Evolutionary conservation across 1,139 yeast genomes (phyloP).

Genomic region (Suhomyces chickasaworum): DNA sequence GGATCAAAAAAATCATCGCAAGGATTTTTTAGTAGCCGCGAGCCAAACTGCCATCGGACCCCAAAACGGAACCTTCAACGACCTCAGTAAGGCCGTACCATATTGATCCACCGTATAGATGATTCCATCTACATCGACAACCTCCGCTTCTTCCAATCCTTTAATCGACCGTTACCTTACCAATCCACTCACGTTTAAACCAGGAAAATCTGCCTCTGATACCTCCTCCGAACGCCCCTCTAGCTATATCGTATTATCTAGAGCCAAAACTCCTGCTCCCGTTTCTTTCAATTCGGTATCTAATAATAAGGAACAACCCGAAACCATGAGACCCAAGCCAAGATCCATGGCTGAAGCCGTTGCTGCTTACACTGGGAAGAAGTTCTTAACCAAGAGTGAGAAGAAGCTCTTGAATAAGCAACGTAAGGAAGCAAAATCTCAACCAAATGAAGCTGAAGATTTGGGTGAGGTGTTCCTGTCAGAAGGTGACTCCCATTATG

Average conservation of each 20-base stretch:
- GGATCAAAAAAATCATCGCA: conserved; percentile 9
- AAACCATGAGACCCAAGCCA: conserved; percentile 33
- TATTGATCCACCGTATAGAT: conserved; percentile 5
- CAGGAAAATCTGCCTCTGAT: conserved; percentile 48
- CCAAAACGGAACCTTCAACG: conserved; percentile 1
- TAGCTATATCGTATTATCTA: conserved; percentile 43
- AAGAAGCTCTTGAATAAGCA: conserved; percentile 32
- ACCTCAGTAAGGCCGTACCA: not conserved
- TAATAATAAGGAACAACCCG: conserved; percentile 1
- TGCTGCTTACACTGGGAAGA: conserved; percentile 59
- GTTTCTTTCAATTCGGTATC: not conserved
- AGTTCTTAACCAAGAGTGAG: conserved; percentile 45
- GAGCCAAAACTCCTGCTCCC: conserved; percentile 20
- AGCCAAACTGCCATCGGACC: not conserved
- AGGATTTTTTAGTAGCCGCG: conserved; percentile 9
- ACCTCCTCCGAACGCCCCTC: conserved; percentile 32
- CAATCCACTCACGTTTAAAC: conserved; percentile 60
- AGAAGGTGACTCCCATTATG: conserved; percentile 29
- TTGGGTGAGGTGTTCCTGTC: conserved; percentile 24
- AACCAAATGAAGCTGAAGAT: conserved; percentile 28
- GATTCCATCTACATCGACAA: conserved; percentile 9
- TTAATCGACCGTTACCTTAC: conserved; percentile 60
- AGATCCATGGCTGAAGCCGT: conserved; percentile 63
- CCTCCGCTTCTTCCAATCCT: conserved; percentile 38
- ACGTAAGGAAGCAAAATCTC: conserved; percentile 17